Conservation (phyloP, 257 asterid genomes). For the Hygrophila difformis region DNA sequence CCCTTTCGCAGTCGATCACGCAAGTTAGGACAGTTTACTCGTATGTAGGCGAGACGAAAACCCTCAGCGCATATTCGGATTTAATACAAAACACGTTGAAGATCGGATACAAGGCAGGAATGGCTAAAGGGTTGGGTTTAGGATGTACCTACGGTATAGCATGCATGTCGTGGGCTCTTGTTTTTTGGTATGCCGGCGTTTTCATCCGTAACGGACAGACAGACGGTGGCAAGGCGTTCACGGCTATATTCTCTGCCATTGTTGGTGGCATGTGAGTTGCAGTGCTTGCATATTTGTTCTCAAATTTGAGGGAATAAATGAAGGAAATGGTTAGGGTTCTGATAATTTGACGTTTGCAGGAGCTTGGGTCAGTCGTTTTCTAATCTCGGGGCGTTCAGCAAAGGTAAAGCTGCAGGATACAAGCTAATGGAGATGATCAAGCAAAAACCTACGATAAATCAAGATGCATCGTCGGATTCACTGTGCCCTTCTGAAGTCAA, state of each 20-base stretch:
- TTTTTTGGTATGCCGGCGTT: constrained; percentile 98
- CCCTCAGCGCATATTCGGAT: constrained; percentile 73
- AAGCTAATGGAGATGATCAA: constrained; percentile 84
- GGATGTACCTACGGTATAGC: constrained; percentile 98
- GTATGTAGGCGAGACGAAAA: constrained; percentile 79
- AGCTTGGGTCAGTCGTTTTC: constrained; percentile 98
- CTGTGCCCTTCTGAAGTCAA: constrained; percentile 51
- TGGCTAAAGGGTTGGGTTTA: constrained; percentile 96
- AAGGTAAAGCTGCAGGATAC: constrained; percentile 95
- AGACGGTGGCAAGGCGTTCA: constrained; percentile 95
- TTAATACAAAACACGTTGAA: constrained; percentile 77
- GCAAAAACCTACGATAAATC: constrained; percentile 75
- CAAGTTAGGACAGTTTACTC: constrained; percentile 97
- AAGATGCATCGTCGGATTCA: constrained; percentile 35
- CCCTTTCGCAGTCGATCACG: constrained; percentile 75
- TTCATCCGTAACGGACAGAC: constrained; percentile 80
- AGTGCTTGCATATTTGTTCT: background rate
- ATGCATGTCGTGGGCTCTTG: constrained; percentile 99
- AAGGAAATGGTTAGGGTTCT: constrained; percentile 9
- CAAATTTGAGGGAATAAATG: background rate
- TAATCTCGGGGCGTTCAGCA: constrained; percentile 90
- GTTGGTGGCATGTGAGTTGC: constrained; percentile 96
- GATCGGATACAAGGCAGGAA: constrained; percentile 96
- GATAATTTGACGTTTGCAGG: constrained; percentile 40
- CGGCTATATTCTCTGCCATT: constrained; percentile 92